Evolutionary conservation across 169 alveolate species (phyloP).

Genomic region (Babesia ovata): DNA sequence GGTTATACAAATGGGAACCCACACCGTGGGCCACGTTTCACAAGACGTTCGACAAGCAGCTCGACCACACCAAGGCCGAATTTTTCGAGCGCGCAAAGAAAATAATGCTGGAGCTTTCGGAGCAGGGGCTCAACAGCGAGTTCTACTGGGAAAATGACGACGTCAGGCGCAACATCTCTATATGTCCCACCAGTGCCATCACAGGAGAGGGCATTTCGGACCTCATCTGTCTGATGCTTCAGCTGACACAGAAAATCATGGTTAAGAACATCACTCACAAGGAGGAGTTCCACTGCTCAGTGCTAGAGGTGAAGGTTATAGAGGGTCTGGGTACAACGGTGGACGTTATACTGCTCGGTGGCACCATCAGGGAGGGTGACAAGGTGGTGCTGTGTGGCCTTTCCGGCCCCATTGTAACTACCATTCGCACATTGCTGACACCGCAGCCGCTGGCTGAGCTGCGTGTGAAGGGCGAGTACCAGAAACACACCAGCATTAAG

Average conservation of each 20-base stretch:
- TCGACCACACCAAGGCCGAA: conserved; percentile 84
- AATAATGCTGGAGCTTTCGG: conserved; percentile 88
- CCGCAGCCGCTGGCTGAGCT: conserved; percentile 99
- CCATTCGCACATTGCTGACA: conserved; percentile 95
- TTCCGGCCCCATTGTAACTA: conserved; percentile 96
- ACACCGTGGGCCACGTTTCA: conserved; percentile 88
- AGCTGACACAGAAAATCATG: conserved; percentile 89
- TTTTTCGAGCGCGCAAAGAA: conserved; percentile 83
- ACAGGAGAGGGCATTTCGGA: conserved; percentile 99
- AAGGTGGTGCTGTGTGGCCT: conserved; percentile 95
- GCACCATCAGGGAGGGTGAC: conserved; percentile 93
- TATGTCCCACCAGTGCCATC: conserved; percentile 98
- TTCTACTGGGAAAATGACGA: conserved; percentile 95
- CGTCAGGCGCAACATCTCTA: conserved; percentile 90
- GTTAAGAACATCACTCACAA: conserved; percentile 83
- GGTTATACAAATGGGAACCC: conserved; percentile 94
- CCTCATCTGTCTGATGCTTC: conserved; percentile 88
- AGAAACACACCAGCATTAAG: conserved; percentile 88
- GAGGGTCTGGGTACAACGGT: conserved; percentile 99
- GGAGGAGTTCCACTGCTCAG: conserved; percentile 93
- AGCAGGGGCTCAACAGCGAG: conserved; percentile 94
- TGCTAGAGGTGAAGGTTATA: conserved; percentile 94
- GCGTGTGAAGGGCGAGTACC: conserved; percentile 98
- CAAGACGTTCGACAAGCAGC: conserved; percentile 84
- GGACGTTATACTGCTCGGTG: conserved; percentile 98